A percentile compares a stretch with the other conserved stretches of the same genome.
Evolutionary conservation across 768 basidiomycete genomes (phyloP).

Genomic region (Phallus indusiatus): DNA sequence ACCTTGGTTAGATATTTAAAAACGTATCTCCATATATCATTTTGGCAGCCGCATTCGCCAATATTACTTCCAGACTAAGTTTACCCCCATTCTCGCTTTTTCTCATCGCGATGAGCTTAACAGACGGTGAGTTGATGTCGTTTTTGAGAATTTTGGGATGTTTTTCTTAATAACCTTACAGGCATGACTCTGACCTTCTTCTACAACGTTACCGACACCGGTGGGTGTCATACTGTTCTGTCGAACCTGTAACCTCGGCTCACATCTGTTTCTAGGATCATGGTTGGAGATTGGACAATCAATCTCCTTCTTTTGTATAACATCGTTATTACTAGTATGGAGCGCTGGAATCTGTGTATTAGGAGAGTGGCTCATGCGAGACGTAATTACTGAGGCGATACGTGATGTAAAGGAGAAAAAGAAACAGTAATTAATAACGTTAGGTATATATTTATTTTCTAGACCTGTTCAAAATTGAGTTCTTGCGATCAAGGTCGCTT

Average conservation of each 20-base stretch:
- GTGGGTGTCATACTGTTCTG: slow-evolving; percentile 24
- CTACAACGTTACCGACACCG: slow-evolving; percentile 72
- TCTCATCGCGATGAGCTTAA: slow-evolving; percentile 64
- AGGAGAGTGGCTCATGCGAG: slow-evolving; percentile 59
- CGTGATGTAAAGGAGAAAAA: neutral
- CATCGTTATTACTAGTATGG: slow-evolving; percentile 70
- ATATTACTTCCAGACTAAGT: slow-evolving; percentile 54
- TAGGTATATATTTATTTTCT: too few species aligned
- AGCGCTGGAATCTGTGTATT: slow-evolving; percentile 65
- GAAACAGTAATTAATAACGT: neutral
- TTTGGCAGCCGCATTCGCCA: slow-evolving; percentile 57
- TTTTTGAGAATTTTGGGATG: neutral
- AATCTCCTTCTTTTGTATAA: slow-evolving; percentile 81
- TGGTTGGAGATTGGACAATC: slow-evolving; percentile 89
- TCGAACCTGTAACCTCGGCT: neutral
- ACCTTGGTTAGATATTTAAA: slow-evolving; percentile 54
- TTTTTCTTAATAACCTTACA: slow-evolving; percentile 17
- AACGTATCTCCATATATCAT: slow-evolving; percentile 75
- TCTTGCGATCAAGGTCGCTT: too few species aligned
- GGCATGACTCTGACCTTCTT: slow-evolving; percentile 83
- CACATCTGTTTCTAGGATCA: slow-evolving; percentile 38
- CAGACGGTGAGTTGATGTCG: slow-evolving; percentile 42
- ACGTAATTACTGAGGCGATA: neutral
- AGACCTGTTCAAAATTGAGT: too few species aligned
- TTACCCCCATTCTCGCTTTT: slow-evolving; percentile 77